These are phyloP conservation scores for Xylaria sp. DNA, from an alignment of 2,329 filamentous ascomycete species.

Conservation along the genomic window DNA sequence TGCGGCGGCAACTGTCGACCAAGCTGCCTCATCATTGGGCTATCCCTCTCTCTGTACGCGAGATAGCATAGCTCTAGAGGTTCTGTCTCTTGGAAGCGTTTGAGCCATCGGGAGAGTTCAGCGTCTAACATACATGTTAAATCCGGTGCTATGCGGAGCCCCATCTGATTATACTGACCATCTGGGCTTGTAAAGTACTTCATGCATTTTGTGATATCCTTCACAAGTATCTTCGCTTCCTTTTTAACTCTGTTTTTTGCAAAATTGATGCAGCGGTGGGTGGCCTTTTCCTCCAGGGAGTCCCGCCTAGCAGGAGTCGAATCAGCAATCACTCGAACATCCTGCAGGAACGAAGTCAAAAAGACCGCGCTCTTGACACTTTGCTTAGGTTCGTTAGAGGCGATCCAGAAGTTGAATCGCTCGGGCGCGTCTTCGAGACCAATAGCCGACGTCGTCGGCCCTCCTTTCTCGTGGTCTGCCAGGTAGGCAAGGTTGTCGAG, in stretches of 20 bases:
- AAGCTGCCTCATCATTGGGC: conserved; percentile 18
- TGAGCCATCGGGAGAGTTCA: conserved; percentile 25
- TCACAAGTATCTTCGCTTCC: conserved; percentile 15
- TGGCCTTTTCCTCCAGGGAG: conserved; percentile 27
- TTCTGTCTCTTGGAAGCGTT: neutral
- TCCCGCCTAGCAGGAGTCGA: conserved; percentile 1
- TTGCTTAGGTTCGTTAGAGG: conserved; percentile 44
- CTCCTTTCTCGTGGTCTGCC: conserved; percentile 54
- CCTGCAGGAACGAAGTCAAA: conserved; percentile 36
- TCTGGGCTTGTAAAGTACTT: neutral
- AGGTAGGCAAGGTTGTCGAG: conserved; percentile 50
- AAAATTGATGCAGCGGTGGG: conserved; percentile 27
- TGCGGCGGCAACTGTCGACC: neutral
- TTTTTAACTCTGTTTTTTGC: conserved; percentile 23
- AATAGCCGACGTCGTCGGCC: conserved; percentile 51
- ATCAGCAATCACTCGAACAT: conserved; percentile 7
- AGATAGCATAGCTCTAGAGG: conserved; percentile 22
- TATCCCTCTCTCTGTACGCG: conserved; percentile 27
- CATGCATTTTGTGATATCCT: neutral
- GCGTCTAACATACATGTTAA: conserved; percentile 18
- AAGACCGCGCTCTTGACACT: conserved; percentile 39
- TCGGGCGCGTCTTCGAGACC: conserved; percentile 45
- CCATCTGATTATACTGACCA: conserved; percentile 18
- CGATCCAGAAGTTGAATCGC: conserved; percentile 50
- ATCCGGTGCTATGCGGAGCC: neutral